Percentiles rank a stretch among this genome's conserved stretches.
Evolutionary conservation across 768 basidiomycete genomes (phyloP).

Genomic region (Hydnomerulius pinastri): DNA sequence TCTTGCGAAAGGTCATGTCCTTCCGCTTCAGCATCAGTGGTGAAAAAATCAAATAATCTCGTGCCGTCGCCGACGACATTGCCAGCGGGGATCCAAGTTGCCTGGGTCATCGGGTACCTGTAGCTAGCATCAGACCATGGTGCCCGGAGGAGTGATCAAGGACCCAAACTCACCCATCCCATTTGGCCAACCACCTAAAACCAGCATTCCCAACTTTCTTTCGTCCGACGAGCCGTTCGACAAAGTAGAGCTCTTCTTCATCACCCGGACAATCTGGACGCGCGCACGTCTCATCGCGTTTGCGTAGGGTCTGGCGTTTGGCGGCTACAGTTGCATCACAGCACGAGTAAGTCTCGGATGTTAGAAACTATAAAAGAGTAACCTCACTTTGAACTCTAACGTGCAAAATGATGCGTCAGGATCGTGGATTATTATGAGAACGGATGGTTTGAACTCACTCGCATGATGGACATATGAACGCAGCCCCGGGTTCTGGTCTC

Average conservation of each 20-base stretch:
- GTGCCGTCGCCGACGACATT: conserved; percentile 23
- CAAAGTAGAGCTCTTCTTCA: conserved; percentile 16
- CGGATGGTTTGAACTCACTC: conserved; percentile 16
- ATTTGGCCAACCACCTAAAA: conserved; percentile 32
- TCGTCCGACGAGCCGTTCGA: conserved; percentile 32
- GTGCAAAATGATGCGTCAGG: neutral
- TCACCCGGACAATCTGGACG: conserved; percentile 28
- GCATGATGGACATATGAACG: conserved; percentile 49
- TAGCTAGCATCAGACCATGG: neutral
- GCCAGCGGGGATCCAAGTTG: conserved; percentile 32
- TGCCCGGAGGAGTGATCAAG: neutral
- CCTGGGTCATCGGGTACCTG: conserved; percentile 30
- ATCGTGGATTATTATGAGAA: neutral
- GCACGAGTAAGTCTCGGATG: neutral
- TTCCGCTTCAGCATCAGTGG: conserved; percentile 16
- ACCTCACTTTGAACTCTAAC: conserved; percentile 16
- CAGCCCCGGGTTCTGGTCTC: conserved; percentile 30
- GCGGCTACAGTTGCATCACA: conserved; percentile 9
- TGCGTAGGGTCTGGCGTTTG: conserved; percentile 9
- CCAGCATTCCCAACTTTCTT: conserved; percentile 12
- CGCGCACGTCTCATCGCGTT: conserved; percentile 16
- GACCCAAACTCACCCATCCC: conserved; percentile 29
- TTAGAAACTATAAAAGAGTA: neutral
- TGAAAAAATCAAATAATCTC: conserved; percentile 17
- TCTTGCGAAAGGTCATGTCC: conserved; percentile 18